phyloP scores from a whole-genome alignment of 2,329 filamentous ascomycete species.

The Didymella segeticola region DNA sequence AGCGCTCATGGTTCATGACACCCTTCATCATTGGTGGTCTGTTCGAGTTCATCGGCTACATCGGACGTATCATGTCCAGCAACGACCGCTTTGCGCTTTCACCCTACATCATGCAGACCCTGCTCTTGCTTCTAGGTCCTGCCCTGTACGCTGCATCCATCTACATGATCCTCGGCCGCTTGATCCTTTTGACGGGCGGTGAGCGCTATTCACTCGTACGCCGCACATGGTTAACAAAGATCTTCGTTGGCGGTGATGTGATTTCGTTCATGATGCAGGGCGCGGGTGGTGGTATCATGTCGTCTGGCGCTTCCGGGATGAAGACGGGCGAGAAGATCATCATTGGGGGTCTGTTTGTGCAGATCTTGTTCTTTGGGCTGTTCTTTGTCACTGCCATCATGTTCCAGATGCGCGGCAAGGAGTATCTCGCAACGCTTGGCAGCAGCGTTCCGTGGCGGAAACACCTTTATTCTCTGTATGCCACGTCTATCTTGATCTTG shows the following conservation, averaged over 20 bases:
- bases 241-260: slow-evolving; percentile 56
- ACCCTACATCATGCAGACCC: slow-evolving; percentile 53
- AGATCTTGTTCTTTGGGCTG: slow-evolving; percentile 57
- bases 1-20: slow-evolving; percentile 59
- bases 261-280: slow-evolving; percentile 54
- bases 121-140: slow-evolving; percentile 55
- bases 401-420: slow-evolving; percentile 19
- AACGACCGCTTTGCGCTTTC: slow-evolving; percentile 42
- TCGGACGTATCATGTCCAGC: slow-evolving; percentile 52
- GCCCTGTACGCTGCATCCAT: slow-evolving; percentile 57
- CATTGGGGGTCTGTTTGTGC: slow-evolving; percentile 55
- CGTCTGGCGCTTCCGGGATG: slow-evolving; percentile 33
- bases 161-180: slow-evolving; percentile 58
- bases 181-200: slow-evolving; percentile 50
- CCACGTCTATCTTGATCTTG: slow-evolving; percentile 55
- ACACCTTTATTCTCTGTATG: slow-evolving; percentile 54
- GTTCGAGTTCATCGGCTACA: slow-evolving; percentile 60
- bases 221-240: slow-evolving; percentile 52
- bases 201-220: slow-evolving; percentile 51
- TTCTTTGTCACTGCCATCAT: slow-evolving; percentile 48
- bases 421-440: slow-evolving; percentile 2
- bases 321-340: slow-evolving; percentile 53
- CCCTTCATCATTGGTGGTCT: slow-evolving; percentile 60
- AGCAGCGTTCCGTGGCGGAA: slow-evolving; percentile 33
- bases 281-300: slow-evolving; percentile 47